Conservation (phyloP, 2,329 filamentous ascomycete genomes). For the Ophiocordyceps unilateralis region DNA sequence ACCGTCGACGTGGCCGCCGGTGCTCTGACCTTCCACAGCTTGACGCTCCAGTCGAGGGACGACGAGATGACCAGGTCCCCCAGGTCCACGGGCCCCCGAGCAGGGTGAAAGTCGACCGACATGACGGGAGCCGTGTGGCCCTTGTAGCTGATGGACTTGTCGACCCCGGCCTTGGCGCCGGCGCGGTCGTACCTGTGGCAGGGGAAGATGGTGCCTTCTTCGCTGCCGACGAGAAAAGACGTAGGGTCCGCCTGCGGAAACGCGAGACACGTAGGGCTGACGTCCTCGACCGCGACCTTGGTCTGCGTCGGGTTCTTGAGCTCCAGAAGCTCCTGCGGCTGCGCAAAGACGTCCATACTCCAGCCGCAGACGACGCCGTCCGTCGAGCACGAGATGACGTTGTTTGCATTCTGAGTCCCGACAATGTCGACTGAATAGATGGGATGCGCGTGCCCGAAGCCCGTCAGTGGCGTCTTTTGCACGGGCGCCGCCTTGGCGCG, state of each 20-base stretch:
- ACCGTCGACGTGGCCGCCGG: constrained; percentile 54
- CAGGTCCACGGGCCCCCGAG: constrained; percentile 79
- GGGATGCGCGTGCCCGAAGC: constrained; percentile 88
- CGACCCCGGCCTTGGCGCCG: constrained; percentile 89
- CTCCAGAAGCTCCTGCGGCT: constrained; percentile 87
- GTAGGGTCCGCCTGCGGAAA: constrained; percentile 93
- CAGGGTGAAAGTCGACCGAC: constrained; percentile 89
- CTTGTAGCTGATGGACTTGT: constrained; percentile 71
- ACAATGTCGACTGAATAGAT: constrained; percentile 93
- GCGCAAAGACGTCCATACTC: constrained; percentile 94
- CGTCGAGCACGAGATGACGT: constrained; percentile 92
- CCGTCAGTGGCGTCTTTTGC: constrained; percentile 89
- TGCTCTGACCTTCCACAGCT: constrained; percentile 85
- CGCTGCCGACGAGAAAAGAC: constrained; percentile 91
- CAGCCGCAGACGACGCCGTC: constrained; percentile 94
- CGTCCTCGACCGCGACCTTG: constrained; percentile 65
- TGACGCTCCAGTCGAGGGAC: constrained; percentile 91
- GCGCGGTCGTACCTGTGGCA: constrained; percentile 96
- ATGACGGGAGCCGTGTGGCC: constrained; percentile 91
- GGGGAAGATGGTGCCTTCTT: constrained; percentile 91
- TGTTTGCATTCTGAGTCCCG: constrained; percentile 96
- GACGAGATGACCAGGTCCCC: constrained; percentile 87
- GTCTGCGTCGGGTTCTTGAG: constrained; percentile 71
- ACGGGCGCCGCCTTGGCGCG: constrained; percentile 77
- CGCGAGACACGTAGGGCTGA: constrained; percentile 84